Conservation (phyloP, 108 stramenopile genomes). For the Cyclotella kingstonii region DNA sequence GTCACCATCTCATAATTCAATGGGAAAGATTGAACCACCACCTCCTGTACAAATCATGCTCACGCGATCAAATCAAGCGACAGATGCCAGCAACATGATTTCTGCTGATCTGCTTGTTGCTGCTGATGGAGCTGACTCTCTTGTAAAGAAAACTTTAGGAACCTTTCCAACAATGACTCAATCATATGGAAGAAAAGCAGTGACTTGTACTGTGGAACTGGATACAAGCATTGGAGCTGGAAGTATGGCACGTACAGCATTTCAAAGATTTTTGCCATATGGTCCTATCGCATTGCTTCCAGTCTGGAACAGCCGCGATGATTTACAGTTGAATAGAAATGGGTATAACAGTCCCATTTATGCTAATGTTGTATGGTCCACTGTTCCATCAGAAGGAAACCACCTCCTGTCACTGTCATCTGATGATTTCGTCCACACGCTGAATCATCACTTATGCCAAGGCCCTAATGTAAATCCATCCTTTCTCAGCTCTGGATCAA, state of each 20-base stretch:
- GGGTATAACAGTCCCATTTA: conserved; percentile 30
- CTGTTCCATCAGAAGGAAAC: conserved; percentile 58
- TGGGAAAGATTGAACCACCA: conserved; percentile 31
- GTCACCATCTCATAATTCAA: conserved; percentile 20
- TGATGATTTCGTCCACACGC: conserved; percentile 35
- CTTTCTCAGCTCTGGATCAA: conserved; percentile 6
- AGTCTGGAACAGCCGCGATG: conserved; percentile 47
- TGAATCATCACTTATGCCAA: conserved; percentile 61
- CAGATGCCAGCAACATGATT: conserved; percentile 12
- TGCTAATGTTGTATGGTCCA: conserved; percentile 87
- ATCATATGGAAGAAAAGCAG: conserved; percentile 67
- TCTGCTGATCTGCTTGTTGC: conserved; percentile 63
- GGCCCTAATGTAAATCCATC: conserved; percentile 61
- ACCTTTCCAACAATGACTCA: conserved; percentile 44
- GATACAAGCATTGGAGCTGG: conserved; percentile 16
- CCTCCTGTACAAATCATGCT: conserved; percentile 23
- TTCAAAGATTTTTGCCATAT: conserved; percentile 70
- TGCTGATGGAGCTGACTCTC: conserved; percentile 82
- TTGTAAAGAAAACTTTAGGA: conserved; percentile 51
- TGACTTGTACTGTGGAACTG: conserved; percentile 79
- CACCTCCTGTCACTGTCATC: conserved; percentile 34
- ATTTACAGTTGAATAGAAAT: background rate
- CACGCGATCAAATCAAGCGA: background rate
- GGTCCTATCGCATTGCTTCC: conserved; percentile 82
- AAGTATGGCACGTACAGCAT: conserved; percentile 55